A percentile compares a stretch with the other conserved stretches of the same genome.
Evolutionary conservation across 169 alveolate genomes (phyloP).

Genomic region (Hepatocystis sp.): DNA sequence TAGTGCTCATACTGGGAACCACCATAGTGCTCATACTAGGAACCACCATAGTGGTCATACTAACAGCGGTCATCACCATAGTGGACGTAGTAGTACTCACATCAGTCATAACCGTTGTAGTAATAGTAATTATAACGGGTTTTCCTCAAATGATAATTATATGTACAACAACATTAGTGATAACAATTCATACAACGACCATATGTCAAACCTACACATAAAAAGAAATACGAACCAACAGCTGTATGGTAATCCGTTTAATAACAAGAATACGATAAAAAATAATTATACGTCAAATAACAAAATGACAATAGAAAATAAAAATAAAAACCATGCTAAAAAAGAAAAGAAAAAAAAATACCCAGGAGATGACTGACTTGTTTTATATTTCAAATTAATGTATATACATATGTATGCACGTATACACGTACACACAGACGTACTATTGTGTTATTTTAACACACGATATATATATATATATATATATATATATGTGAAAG

Average conservation of each 20-base stretch:
- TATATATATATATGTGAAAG: conserved; percentile 7
- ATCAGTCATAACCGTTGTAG: too few relatives aligned
- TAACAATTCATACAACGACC: not conserved
- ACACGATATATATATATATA: conserved; percentile 2
- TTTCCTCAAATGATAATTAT: too few relatives aligned
- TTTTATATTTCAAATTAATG: not conserved
- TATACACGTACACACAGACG: not conserved
- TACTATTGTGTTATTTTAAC: not conserved
- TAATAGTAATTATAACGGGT: too few relatives aligned
- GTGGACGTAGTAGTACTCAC: too few relatives aligned
- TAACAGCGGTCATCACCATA: too few relatives aligned
- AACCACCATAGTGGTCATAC: too few relatives aligned
- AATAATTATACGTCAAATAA: not conserved
- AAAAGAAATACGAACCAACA: conserved; percentile 1
- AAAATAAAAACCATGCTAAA: conserved; percentile 2
- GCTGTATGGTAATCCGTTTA: not conserved
- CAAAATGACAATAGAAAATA: not conserved
- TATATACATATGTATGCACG: not conserved
- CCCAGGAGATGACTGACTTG: not conserved
- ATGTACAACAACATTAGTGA: too few relatives aligned
- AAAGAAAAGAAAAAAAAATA: conserved; percentile 3
- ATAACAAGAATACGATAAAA: conserved; percentile 12
- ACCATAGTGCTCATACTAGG: too few relatives aligned
- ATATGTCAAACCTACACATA: not conserved
- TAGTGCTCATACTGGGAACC: too few relatives aligned